Percentiles rank a stretch among this genome's conserved stretches.
Evolutionary conservation across 176 grass and related monocot species (phyloP).

Genomic region (Oryza rufipogon): DNA sequence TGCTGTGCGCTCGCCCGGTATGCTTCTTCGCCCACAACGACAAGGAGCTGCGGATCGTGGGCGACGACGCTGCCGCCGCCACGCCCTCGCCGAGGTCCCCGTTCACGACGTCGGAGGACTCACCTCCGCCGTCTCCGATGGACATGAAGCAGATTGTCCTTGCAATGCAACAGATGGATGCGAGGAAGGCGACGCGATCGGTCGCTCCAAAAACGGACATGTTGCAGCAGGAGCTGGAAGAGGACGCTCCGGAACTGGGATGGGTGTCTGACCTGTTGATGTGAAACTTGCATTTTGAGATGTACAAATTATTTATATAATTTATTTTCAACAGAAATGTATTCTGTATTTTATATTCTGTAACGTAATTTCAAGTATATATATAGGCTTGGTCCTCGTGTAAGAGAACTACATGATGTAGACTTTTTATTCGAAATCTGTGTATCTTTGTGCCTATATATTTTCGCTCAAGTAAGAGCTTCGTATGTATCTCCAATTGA

Average conservation of each 20-base stretch:
- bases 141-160: constrained; percentile 50
- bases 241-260: constrained; percentile 49
- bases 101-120: constrained; percentile 43
- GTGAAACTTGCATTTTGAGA: background rate
- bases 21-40: constrained; percentile 87
- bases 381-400: too few species aligned
- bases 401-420: too few species aligned
- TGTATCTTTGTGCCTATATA: too few species aligned
- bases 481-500: too few species aligned
- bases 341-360: too few species aligned
- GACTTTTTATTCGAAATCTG: too few species aligned
- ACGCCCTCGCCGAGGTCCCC: constrained; percentile 49
- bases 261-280: constrained; percentile 68
- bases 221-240: constrained; percentile 18
- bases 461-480: too few species aligned
- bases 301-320: too few species aligned
- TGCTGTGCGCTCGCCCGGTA: constrained; percentile 48
- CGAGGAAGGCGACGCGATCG: constrained; percentile 39
- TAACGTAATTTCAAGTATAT: too few species aligned
- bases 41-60: constrained; percentile 50
- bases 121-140: constrained; percentile 58
- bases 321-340: too few species aligned
- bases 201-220: background rate
- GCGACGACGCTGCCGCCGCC: background rate
- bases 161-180: constrained; percentile 47